These are phyloP conservation scores for Backusella sp. DNA, from an alignment of 192 early-diverging fungal genomes.

Conservation along the genomic window DNA sequence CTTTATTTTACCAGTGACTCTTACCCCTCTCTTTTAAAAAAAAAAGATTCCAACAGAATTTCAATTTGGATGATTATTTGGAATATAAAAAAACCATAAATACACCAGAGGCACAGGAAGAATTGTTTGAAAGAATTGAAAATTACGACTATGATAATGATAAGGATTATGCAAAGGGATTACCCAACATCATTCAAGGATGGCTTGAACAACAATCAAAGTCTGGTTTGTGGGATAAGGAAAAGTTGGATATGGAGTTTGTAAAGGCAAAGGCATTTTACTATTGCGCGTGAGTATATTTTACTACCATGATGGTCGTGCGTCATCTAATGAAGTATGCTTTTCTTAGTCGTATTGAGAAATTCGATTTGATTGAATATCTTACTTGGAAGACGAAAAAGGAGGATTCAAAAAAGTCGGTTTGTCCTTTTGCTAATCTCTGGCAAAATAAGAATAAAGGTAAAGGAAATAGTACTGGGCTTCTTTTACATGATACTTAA, in stretches of 20 bases:
- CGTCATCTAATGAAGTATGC: not conserved
- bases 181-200: constrained; percentile 41
- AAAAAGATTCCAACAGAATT: constrained; percentile 31
- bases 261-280: constrained; percentile 50
- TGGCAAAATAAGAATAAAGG: constrained; percentile 53
- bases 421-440: constrained; percentile 54
- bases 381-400: constrained; percentile 43
- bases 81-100: constrained; percentile 29
- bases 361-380: constrained; percentile 44
- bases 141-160: constrained; percentile 48
- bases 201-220: constrained; percentile 33
- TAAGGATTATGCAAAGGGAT: constrained; percentile 38
- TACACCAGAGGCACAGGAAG: constrained; percentile 13
- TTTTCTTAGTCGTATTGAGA: constrained; percentile 38
- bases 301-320: not conserved
- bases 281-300: constrained; percentile 38
- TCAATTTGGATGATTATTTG: constrained; percentile 44
- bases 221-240: constrained; percentile 38
- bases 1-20: not conserved
- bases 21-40: not conserved
- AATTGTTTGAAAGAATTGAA: constrained; percentile 44
- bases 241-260: constrained; percentile 42
- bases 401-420: constrained; percentile 37
- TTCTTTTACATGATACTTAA: not conserved
- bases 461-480: not conserved